Evolutionary conservation across 2,329 filamentous ascomycete species (phyloP).

Genomic region (Cordyceps militaris): DNA sequence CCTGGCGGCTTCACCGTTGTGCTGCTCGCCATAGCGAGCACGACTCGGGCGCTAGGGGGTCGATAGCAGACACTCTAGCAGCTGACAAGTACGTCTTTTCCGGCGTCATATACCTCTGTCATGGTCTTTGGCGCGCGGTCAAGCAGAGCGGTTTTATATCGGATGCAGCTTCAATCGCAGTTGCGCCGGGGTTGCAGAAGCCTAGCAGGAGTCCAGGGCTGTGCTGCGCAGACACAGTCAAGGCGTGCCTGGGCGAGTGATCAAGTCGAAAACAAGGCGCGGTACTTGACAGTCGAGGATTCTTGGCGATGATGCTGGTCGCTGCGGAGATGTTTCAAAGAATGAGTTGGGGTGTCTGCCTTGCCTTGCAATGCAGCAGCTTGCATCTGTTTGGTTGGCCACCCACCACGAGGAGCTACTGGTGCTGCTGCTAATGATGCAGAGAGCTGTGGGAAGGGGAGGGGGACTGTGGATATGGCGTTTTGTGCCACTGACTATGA

Average conservation of each 20-base stretch:
- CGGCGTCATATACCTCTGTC: background rate
- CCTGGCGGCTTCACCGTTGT: conserved; percentile 24
- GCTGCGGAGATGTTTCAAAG: background rate
- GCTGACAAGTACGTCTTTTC: background rate
- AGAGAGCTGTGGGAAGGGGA: background rate
- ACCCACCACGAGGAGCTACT: background rate
- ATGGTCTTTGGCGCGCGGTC: background rate
- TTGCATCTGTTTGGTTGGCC: background rate
- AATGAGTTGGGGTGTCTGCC: conserved; percentile 7
- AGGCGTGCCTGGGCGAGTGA: background rate
- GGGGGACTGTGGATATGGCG: too few relatives aligned
- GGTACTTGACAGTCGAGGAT: background rate
- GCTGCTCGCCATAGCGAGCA: conserved; percentile 24
- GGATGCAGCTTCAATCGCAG: background rate
- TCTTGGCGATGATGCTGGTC: background rate
- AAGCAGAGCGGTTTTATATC: background rate
- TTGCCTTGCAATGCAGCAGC: conserved; percentile 3
- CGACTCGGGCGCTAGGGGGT: background rate
- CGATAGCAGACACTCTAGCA: background rate
- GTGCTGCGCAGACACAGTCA: background rate
- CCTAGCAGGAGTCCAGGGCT: background rate
- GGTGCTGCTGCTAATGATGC: background rate
- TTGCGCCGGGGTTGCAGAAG: background rate
- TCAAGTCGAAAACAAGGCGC: background rate
- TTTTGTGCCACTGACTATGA: too few relatives aligned